These are phyloP conservation scores for Mediolabrus comicus DNA, from an alignment of 108 stramenopile genomes.

Conservation along the genomic window DNA sequence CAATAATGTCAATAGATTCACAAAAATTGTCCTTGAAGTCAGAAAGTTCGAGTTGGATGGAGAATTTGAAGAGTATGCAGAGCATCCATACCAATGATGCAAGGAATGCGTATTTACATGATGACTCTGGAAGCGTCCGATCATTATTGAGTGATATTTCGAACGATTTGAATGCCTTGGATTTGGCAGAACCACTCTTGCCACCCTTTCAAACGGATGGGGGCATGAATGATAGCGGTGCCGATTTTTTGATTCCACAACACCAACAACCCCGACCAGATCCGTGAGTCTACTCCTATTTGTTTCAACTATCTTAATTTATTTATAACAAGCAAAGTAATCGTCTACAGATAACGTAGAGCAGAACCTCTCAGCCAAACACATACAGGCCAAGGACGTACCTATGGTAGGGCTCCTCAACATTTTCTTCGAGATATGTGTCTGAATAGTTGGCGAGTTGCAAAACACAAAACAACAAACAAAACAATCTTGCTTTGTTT, in stretches of 20 bases:
- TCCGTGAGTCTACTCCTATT: neutral
- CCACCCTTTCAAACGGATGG: constrained; percentile 25
- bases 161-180: constrained; percentile 42
- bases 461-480: too few species aligned
- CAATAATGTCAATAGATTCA: constrained; percentile 42
- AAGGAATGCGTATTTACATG: constrained; percentile 19
- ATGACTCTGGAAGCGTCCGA: constrained; percentile 34
- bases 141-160: constrained; percentile 39
- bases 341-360: neutral
- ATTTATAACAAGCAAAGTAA: neutral
- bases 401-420: too few species aligned
- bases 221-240: constrained; percentile 24
- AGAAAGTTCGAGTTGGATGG: constrained; percentile 28
- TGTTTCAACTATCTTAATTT: neutral
- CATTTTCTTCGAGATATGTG: too few species aligned
- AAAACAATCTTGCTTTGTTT: too few species aligned
- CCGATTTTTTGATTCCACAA: neutral
- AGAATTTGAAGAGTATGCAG: constrained; percentile 40
- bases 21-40: constrained; percentile 12
- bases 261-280: neutral
- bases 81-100: constrained; percentile 24
- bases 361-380: too few species aligned
- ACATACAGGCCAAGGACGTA: too few species aligned
- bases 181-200: constrained; percentile 42
- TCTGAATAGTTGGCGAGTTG: too few species aligned